Evolutionary conservation across 2,329 filamentous ascomycete genomes (phyloP), one percentile per base, ranked within the genome.

Genomic region (Rasamsonia emersonii): DNA sequence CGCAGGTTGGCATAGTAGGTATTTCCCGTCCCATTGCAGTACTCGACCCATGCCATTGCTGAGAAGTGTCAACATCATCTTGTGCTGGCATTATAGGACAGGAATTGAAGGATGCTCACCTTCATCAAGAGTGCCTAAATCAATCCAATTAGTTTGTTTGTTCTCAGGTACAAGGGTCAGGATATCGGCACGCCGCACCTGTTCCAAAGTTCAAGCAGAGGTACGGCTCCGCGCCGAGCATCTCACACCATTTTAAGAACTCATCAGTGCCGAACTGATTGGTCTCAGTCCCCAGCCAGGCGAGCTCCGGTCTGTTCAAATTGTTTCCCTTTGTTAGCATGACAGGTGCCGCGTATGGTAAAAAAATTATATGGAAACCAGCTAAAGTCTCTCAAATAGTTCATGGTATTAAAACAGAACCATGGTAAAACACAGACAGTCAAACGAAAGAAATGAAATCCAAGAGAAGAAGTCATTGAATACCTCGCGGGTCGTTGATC

Each of bases 191-290:
- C n/a, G n/a, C n/a, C 10, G 44, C 77, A 39, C 81, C 83, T 2
- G 84, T 91, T 35, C 83, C 84, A 56, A 91, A 79, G 63, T 91
- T 91, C 36, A 91, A 64, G 40, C 75, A 79, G 24, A 91, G 67
- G 54, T 86, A 91, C 4, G 84, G 84, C 63, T 88, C 80, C 0
- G 82, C 81, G 15, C 75, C 75, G 5, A 86, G 73, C 7, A 73
- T 64, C 43, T 79, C 70, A 41, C 83, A 85, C 82, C 82, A 89
- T 44, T 78, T 70, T 70, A 91, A 75, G 59, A 91, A 91, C 63
- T 91, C 85, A 54, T 91, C 82, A 1, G 84, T 91, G 36, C 84
- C 84, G 49, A 91, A 88, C 40, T 79, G 67, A 54, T 91, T 91
- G 17, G 69, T 74, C 62, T 91, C 85, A 1, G 73, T 73, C 19